Evolutionary conservation across 768 basidiomycete species (phyloP).

Genomic region (Amyloporia xantha): DNA sequence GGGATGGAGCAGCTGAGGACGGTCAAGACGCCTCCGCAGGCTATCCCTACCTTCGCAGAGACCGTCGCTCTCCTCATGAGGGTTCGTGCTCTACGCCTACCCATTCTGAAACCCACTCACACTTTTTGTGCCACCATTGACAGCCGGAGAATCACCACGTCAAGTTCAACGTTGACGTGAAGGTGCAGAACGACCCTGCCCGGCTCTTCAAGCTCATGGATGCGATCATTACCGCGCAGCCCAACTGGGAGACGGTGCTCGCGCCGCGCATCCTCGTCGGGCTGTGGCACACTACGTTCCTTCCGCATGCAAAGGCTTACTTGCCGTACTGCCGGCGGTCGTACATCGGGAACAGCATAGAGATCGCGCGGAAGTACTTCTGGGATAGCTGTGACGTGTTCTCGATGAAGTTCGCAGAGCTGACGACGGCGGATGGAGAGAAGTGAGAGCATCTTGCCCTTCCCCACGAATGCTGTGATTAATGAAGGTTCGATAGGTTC

Average conservation of each 20-base stretch:
- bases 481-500: constrained; percentile 47
- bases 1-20: constrained; percentile 79
- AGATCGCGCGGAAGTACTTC: constrained; percentile 78
- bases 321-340: constrained; percentile 82
- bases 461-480: background rate
- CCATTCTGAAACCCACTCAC: background rate
- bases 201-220: constrained; percentile 81
- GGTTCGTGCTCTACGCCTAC: no score
- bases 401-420: constrained; percentile 68
- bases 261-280: constrained; percentile 79
- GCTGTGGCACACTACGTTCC: constrained; percentile 89
- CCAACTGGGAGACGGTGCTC: constrained; percentile 66
- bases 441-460: constrained; percentile 35
- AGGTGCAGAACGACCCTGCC: constrained; percentile 86
- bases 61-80: constrained; percentile 76
- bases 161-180: constrained; percentile 87
- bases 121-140: no score
- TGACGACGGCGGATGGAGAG: constrained; percentile 69
- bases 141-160: constrained; percentile 73
- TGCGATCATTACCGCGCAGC: constrained; percentile 51
- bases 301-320: constrained; percentile 63
- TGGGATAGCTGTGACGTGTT: constrained; percentile 86
- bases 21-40: constrained; percentile 71
- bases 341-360: constrained; percentile 72
- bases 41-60: constrained; percentile 87